phyloP scores from a whole-genome alignment of 352 stramenopile genomes.

The Aphanomyces invadans region DNA sequence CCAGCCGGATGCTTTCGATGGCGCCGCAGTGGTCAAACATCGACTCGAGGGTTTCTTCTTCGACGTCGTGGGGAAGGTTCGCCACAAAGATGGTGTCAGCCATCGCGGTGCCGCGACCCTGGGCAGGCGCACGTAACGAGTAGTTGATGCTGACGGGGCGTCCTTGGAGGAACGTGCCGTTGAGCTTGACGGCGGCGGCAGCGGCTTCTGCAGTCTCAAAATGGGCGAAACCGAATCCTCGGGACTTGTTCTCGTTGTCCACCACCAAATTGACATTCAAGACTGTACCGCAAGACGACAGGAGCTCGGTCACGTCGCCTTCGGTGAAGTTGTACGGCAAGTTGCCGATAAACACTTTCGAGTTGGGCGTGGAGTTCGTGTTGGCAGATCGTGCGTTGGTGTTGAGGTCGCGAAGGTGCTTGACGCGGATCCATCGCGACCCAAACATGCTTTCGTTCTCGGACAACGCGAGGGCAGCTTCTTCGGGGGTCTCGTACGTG shows the following conservation, averaged over 20 bases:
- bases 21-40: conserved; percentile 94
- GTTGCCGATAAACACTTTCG: conserved; percentile 18
- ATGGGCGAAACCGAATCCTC: conserved; percentile 11
- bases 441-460: conserved; percentile 14
- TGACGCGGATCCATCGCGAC: conserved; percentile 17
- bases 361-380: not conserved
- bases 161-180: not conserved
- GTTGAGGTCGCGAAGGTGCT: not conserved
- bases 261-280: not conserved
- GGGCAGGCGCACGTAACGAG: not conserved
- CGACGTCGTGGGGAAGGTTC: not conserved
- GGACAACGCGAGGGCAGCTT: not conserved
- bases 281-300: not conserved
- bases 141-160: conserved; percentile 10
- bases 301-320: not conserved
- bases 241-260: not conserved
- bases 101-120: not conserved
- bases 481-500: not conserved
- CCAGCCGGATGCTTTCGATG: conserved; percentile 91
- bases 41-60: conserved; percentile 55
- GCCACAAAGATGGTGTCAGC: not conserved
- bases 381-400: not conserved
- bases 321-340: conserved; percentile 9
- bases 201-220: conserved; percentile 8
- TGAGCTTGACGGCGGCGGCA: conserved; percentile 1